These are phyloP conservation scores for Phialocephala sp. DNA, from an alignment of 2,329 filamentous ascomycete genomes.

Conservation along the genomic window DNA sequence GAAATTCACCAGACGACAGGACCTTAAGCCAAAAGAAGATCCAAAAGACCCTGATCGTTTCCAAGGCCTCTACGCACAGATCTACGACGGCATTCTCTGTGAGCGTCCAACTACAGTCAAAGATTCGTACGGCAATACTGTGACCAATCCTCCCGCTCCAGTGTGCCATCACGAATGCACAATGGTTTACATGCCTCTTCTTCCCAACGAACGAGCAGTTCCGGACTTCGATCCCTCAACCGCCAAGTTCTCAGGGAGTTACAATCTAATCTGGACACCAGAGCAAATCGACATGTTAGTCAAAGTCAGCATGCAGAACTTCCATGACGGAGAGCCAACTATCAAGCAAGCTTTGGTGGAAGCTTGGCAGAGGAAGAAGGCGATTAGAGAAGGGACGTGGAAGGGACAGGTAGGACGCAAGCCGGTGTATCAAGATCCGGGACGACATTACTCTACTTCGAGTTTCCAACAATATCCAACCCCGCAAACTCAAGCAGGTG, in stretches of 20 bases:
- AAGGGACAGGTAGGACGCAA: neutral
- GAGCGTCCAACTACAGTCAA: slow-evolving; percentile 4
- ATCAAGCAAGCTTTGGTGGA: slow-evolving; percentile 9
- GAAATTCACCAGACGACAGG: slow-evolving; percentile 40
- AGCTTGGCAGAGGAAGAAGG: slow-evolving; percentile 8
- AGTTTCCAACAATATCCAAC: neutral
- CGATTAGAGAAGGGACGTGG: slow-evolving; percentile 6
- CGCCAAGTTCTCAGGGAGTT: slow-evolving; percentile 42
- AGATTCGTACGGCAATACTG: slow-evolving; percentile 4
- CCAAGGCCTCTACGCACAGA: slow-evolving; percentile 39
- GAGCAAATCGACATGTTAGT: slow-evolving; percentile 44
- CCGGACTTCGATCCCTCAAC: slow-evolving; percentile 42
- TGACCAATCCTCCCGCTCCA: slow-evolving; percentile 6
- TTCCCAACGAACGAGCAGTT: slow-evolving; percentile 42
- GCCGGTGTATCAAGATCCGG: neutral
- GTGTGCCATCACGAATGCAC: neutral
- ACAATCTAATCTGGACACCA: slow-evolving; percentile 44
- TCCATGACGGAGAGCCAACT: neutral
- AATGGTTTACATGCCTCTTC: slow-evolving; percentile 11
- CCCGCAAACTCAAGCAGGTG: neutral
- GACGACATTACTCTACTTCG: neutral
- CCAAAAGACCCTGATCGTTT: slow-evolving; percentile 40
- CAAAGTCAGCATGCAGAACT: slow-evolving; percentile 3
- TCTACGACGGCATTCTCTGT: slow-evolving; percentile 1
- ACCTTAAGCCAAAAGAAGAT: slow-evolving; percentile 33